Base-by-base conservation (phyloP, 2,329 filamentous ascomycete genomes). In the Aspergillus alliaceus region DNA sequence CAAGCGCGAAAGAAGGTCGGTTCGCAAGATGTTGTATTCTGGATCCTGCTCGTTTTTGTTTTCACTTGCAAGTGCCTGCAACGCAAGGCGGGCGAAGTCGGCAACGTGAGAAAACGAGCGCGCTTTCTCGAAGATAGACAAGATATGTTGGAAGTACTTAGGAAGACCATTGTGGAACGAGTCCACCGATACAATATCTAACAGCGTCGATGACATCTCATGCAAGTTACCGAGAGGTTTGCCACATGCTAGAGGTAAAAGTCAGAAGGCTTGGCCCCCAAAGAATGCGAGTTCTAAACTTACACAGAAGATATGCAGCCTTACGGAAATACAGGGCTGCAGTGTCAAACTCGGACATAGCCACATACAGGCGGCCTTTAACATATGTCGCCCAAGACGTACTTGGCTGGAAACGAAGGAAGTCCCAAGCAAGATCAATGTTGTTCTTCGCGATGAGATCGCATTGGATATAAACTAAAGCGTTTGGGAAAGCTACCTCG, bases 121-220 rank as follows among this genome's bases (percentile, higher is more conserved):
- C 42, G 86, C 84, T 64, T 84, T 85, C 71, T 97, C 93, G 69
- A 90, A 98, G 1, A 99, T 81, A 20, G 86, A 82, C 12, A 93
- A 84, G 51, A 98, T 84, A 72, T 99, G 95, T 40, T 88, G 86
- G 73, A 96, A 96, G 76, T 97, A 99, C 61, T 85, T 87, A 5
- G 91, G 84, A 39, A 93, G 81, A 1, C 93, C 95, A 55, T 85
- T 85, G 69, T 92, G 82, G 68, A 89, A 87, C 52, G 72, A 79
- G 53, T 81, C 79, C 12, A 87, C 88, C 63, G 96, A 91, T 2
- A 88, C 86, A 24, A 91, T 86, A 53, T 90, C 87, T 22, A 98
- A 81, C 14, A 96, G 83, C 8, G 86, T 85, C 42, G 79, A 77
- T 7, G 79, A 82, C 71, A 79, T 73, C 57, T 76, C 72, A 46